A percentile compares a stretch with the other conserved stretches of the same genome.
Conservation (phyloP, 2,329 filamentous ascomycete species). For the Pseudocercospora vitis region DNA sequence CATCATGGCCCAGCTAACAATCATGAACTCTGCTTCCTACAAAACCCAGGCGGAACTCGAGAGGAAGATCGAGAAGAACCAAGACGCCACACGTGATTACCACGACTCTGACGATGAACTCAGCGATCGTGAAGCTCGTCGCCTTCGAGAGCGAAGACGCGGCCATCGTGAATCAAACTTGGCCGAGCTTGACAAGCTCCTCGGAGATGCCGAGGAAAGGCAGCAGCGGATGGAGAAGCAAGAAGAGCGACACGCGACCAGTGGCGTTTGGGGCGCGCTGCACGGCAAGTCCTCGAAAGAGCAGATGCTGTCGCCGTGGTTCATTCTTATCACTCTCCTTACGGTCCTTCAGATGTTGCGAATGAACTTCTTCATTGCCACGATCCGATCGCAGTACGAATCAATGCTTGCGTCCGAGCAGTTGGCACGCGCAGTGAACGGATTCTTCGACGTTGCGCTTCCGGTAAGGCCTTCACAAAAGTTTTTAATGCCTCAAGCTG, state of each 20-base stretch:
- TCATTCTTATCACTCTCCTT: constrained; percentile 77
- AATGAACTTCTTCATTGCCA: constrained; percentile 92
- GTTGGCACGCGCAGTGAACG: constrained; percentile 69
- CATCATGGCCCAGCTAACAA: constrained; percentile 45
- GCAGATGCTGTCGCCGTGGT: constrained; percentile 80
- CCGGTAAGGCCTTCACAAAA: constrained; percentile 47
- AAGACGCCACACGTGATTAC: constrained; percentile 49
- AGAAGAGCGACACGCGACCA: constrained; percentile 40
- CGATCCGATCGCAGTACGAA: constrained; percentile 76
- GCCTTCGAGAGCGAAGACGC: constrained; percentile 54
- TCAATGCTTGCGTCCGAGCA: constrained; percentile 66
- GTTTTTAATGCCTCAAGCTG: neutral
- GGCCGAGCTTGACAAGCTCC: constrained; percentile 70
- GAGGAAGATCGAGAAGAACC: constrained; percentile 73
- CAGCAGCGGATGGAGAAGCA: constrained; percentile 22
- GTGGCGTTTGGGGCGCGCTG: constrained; percentile 83
- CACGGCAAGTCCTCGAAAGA: constrained; percentile 68
- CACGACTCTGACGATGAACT: constrained; percentile 61
- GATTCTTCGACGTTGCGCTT: constrained; percentile 79
- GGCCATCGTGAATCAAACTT: constrained; percentile 64
- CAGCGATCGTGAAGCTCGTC: constrained; percentile 57
- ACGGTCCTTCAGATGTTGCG: constrained; percentile 52
- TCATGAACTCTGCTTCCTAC: constrained; percentile 49
- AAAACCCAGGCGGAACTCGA: constrained; percentile 72
- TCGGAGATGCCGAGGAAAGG: constrained; percentile 65